Conservation (phyloP, 2,329 filamentous ascomycete species). For the Tolypocladium tundrense region DNA sequence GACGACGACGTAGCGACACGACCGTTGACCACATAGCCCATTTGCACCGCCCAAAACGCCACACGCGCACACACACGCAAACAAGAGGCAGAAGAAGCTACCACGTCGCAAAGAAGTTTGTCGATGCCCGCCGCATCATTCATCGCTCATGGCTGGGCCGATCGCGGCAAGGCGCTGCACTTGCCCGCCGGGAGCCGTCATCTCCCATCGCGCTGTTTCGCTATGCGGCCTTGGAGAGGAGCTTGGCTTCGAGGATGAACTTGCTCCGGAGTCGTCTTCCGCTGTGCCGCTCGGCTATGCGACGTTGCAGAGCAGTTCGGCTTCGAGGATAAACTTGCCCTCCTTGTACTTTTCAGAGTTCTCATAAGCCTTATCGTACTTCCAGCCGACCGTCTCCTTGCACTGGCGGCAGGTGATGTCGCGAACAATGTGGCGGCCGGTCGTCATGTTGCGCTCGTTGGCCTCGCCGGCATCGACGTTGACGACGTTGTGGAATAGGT, state of each 20-base stretch:
- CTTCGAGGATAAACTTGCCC: slow-evolving; percentile 94
- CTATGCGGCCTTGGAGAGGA: slow-evolving; percentile 64
- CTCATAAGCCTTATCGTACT: slow-evolving; percentile 97
- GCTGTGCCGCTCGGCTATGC: slow-evolving; percentile 16
- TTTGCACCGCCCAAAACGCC: background rate
- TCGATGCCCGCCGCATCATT: background rate
- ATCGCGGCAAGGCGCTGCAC: background rate
- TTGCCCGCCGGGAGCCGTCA: background rate
- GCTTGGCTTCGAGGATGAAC: slow-evolving; percentile 87
- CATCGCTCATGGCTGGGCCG: background rate
- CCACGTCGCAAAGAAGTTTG: background rate
- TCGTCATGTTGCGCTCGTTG: slow-evolving; percentile 97
- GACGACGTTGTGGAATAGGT: slow-evolving; percentile 89
- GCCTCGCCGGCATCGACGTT: slow-evolving; percentile 77
- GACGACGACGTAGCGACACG: background rate
- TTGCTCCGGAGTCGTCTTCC: slow-evolving; percentile 51
- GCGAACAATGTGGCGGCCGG: slow-evolving; percentile 84
- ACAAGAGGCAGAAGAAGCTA: background rate
- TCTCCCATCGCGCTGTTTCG: background rate
- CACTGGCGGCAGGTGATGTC: slow-evolving; percentile 90
- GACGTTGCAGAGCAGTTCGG: slow-evolving; percentile 77
- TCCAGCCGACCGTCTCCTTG: slow-evolving; percentile 91
- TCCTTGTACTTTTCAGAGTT: slow-evolving; percentile 94
- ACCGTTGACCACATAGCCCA: background rate
- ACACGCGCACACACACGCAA: background rate